Base-by-base conservation (phyloP, 202 grass and related monocot genomes). In the Carex arenaria region DNA sequence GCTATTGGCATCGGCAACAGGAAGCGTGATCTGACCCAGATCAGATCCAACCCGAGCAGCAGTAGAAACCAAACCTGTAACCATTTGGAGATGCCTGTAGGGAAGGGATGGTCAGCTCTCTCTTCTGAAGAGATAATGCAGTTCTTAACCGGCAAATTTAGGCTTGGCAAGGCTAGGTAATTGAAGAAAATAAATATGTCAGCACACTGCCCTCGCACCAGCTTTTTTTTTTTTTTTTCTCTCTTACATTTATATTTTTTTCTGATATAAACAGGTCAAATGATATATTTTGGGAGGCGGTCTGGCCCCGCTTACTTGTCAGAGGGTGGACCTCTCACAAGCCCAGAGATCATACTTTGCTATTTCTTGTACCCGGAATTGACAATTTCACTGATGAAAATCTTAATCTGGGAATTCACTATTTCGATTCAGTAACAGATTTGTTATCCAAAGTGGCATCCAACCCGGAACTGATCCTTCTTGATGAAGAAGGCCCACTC, bases 241-340 rank as follows among this genome's bases (percentile, higher is more conserved):
- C 26, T 65, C 63, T 65, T 65, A 2, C 22, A 65, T 65, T 32
- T 32, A 65, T 65, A 65, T 11, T 4, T 65, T 31, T 3, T 65
- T 65, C 63, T 31, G 26, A 65, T 65, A 32, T 15, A 65, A 77
- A 30, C 45, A 78, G 72, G 80, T 94, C 89, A 53, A 94, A 92
- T 85, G 94, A 97, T 94, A 87, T 97, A 66, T 97, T 97, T 72
- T 97, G 94, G 94, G 94, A 97, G 85, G 94, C 94, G 67, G 90
- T 97, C 20, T 97, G 94, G 94, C 94, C 92, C 84, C 94, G 94
- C 45, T 86, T 97, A 82, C 86, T 97, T 80, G 85, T 92, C 74
- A 92, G 87, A 84, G 94, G 94, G 65, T 97, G 94, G 94, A 90
- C 90, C 56, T 97, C 92, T 3, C 88, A 97, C 79, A 91, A 97